Evolutionary conservation across 2,329 filamentous ascomycete species (phyloP), one percentile per base, ranked within the genome.

Genomic region (Acephala macrosclerotiorum): DNA sequence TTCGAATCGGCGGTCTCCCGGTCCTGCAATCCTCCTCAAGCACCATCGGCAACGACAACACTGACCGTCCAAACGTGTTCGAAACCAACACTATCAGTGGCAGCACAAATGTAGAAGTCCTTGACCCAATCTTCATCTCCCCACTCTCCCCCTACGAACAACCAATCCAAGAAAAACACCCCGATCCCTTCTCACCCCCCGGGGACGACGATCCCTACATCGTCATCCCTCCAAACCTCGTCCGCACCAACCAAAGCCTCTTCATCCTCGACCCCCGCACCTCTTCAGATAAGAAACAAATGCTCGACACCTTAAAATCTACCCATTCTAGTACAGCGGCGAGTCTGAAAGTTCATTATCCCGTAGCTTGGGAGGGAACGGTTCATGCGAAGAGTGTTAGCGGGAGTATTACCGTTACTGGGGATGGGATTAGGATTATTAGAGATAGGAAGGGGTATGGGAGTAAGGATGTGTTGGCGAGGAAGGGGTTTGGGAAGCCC

Each of bases 61-160:
- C 45, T 40, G 9, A 8, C 25, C 55, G 55, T 40, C 55, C 29
- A 25, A 70, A 62, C 40, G 45, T 36, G 1, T 75, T 75, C 47
- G 64, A 69, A 49, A 76, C 72, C 1, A 42, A 62, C 55, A 74
- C 74, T 1, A 55, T 72, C 7, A 74, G 70, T 49, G 72, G 74
- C 25, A 59, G 29, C 7, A 73, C 68, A 5, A 42, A 66, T 1
- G 51, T 75, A 25, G 53, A 69, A 26, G 36, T 75, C 18, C 58
- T 73, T 1, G 68, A 72, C 12, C 74, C 74, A 22, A 61, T 73
- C n/a, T 73, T 74, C 63, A 69, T 73, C 61, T 42, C 68, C 36
- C 67, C 55, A 7, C 35, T 66, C 66, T 57, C 49, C 5, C 20
- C 64, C 26, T 22, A 55, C 22, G 58, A 62, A 56, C 57, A 55